These are phyloP conservation scores for Geum urbanum DNA, from an alignment of 306 rosid species.

Conservation along the genomic window DNA sequence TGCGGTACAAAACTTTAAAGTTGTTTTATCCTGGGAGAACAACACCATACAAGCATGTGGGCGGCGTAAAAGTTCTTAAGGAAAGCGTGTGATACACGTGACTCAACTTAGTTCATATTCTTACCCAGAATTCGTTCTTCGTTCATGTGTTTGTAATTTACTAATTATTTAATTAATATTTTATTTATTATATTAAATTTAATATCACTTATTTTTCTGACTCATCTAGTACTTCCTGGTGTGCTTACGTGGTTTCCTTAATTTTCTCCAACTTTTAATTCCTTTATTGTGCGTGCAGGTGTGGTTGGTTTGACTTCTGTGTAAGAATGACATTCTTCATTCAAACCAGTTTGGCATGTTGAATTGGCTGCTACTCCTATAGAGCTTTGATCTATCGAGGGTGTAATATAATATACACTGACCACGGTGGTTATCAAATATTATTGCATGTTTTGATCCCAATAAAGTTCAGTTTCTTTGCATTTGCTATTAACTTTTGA, in stretches of 20 bases:
- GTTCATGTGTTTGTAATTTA: too few species aligned
- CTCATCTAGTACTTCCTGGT: not conserved
- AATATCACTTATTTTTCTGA: too few species aligned
- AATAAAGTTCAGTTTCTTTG: conserved; percentile 25
- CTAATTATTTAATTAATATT: too few species aligned
- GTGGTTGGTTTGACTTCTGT: conserved; percentile 74
- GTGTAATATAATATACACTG: conserved; percentile 23
- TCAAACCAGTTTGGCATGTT: conserved; percentile 21
- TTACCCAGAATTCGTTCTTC: too few species aligned
- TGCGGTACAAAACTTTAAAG: too few species aligned
- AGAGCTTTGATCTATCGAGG: conserved; percentile 21
- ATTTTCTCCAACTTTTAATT: conserved; percentile 1
- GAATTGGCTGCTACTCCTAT: conserved; percentile 19
- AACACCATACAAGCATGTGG: too few species aligned
- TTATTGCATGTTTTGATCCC: conserved; percentile 6
- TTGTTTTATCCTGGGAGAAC: too few species aligned
- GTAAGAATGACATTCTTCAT: conserved; percentile 20
- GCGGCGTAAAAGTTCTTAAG: too few species aligned
- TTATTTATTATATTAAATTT: too few species aligned
- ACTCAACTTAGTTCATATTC: too few species aligned
- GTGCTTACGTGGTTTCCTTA: not conserved
- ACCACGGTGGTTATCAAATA: not conserved
- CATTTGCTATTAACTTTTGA: not conserved
- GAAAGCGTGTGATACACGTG: too few species aligned
- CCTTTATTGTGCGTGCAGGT: conserved; percentile 36